Percentiles rank a stretch among this genome's conserved stretches.
phyloP scores from a whole-genome alignment of 768 basidiomycete genomes.

The Boletus pseudo-olivaceus region DNA sequence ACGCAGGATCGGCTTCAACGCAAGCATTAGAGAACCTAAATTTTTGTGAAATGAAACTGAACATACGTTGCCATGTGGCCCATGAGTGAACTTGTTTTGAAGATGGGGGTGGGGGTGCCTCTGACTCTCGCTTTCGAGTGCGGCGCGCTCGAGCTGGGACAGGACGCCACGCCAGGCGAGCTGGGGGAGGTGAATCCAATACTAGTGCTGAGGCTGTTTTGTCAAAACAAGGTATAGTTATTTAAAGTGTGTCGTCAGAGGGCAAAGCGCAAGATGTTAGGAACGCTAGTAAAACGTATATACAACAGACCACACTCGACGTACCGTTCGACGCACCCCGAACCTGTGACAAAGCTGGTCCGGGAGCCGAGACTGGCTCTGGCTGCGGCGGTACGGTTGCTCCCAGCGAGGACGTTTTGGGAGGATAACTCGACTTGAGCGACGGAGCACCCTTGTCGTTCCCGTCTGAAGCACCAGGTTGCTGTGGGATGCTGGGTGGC shows the following conservation, averaged over 20 bases:
- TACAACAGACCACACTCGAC: not conserved
- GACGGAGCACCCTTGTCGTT: not conserved
- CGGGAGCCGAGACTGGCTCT: not conserved
- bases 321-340: not conserved
- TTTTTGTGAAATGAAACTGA: not conserved
- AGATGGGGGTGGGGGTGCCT: constrained; percentile 23
- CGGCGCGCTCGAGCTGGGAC: not conserved
- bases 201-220: too few relatives aligned
- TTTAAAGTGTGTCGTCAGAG: not conserved
- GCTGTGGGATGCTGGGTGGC: not conserved
- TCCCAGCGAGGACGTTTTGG: not conserved
- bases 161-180: not conserved
- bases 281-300: not conserved
- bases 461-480: too few relatives aligned
- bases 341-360: not conserved
- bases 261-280: not conserved
- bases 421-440: not conserved
- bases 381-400: not conserved
- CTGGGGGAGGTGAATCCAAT: not conserved
- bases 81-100: constrained; percentile 45
- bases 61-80: constrained; percentile 64
- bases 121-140: constrained; percentile 9
- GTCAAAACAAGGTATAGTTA: too few relatives aligned
- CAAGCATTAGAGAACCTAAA: not conserved
- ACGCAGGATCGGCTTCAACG: constrained; percentile 49